These are phyloP conservation scores for Raphidocelis subcapitata DNA, from an alignment of 139 green algal genomes.

Conservation along the genomic window DNA sequence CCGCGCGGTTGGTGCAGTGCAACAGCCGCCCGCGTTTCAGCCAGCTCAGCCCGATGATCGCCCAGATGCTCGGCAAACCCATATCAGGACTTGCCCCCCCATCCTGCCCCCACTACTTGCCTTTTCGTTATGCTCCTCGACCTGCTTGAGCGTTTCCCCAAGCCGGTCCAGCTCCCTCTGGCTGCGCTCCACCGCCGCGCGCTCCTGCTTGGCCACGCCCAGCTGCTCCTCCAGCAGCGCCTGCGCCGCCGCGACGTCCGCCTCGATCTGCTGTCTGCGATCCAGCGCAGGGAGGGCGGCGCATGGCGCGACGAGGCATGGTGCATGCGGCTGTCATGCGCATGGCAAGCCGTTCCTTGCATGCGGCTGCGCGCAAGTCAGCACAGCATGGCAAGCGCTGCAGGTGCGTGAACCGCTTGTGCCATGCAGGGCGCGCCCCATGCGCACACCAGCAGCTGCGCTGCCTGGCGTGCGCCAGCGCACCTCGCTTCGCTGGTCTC, in stretches of 20 bases:
- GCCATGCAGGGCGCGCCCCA: neutral
- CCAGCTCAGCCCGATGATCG: neutral
- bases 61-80: neutral
- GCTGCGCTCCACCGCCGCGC: constrained; percentile 56
- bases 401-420: too few species aligned
- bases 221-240: constrained; percentile 31
- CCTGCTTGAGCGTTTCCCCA: constrained; percentile 61
- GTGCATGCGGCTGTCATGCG: too few species aligned
- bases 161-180: constrained; percentile 81
- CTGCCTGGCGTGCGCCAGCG: too few species aligned
- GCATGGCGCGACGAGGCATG: too few species aligned
- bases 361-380: too few species aligned
- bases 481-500: constrained; percentile 40
- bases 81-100: too few species aligned
- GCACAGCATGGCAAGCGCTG: too few species aligned
- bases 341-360: too few species aligned
- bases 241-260: constrained; percentile 48
- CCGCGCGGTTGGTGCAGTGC: too few species aligned
- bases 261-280: constrained; percentile 46
- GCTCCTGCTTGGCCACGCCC: constrained; percentile 36
- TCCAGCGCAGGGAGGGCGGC: too few species aligned
- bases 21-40: neutral
- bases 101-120: constrained; percentile 53
- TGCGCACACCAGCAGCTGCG: too few species aligned
- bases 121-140: constrained; percentile 66